phyloP scores from a whole-genome alignment of 306 rosid genomes.

The Quercus aquifolioides region DNA sequence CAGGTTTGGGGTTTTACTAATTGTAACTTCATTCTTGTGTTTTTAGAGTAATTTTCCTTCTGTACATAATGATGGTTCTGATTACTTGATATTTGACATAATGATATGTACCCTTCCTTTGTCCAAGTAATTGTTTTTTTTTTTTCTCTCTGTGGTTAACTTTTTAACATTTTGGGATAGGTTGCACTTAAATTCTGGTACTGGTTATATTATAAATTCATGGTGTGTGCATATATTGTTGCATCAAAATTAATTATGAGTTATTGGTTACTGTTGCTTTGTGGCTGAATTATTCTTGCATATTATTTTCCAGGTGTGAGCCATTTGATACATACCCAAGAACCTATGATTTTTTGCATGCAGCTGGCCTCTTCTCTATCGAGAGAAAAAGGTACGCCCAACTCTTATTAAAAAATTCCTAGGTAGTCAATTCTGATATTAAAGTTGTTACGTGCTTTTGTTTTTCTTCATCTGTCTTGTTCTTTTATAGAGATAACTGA shows the following conservation, averaged over 20 bases:
- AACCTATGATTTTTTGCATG: constrained; percentile 92
- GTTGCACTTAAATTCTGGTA: not conserved
- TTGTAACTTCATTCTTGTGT: too few relatives aligned
- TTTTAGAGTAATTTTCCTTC: too few relatives aligned
- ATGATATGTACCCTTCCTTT: too few relatives aligned
- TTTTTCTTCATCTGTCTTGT: not conserved
- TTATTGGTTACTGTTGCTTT: not conserved
- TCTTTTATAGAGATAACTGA: not conserved
- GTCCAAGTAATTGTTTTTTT: too few relatives aligned
- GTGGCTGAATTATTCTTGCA: not conserved
- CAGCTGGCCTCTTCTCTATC: constrained; percentile 68
- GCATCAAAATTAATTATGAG: constrained; percentile 5
- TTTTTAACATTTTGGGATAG: not conserved
- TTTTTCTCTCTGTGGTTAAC: too few relatives aligned
- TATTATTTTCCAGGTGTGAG: constrained; percentile 70
- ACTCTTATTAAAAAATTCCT: constrained; percentile 8
- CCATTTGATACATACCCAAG: constrained; percentile 96
- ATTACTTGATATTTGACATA: not conserved
- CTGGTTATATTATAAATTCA: too few relatives aligned
- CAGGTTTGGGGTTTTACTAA: too few relatives aligned
- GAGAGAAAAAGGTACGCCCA: constrained; percentile 77
- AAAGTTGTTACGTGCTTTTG: not conserved
- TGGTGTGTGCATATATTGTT: not conserved
- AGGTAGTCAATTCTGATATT: constrained; percentile 1
- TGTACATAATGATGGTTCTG: not conserved